Percentiles rank a stretch among this genome's conserved stretches.
phyloP scores from a whole-genome alignment of 1,139 yeast genomes.

The Suhomyces maxii region DNA sequence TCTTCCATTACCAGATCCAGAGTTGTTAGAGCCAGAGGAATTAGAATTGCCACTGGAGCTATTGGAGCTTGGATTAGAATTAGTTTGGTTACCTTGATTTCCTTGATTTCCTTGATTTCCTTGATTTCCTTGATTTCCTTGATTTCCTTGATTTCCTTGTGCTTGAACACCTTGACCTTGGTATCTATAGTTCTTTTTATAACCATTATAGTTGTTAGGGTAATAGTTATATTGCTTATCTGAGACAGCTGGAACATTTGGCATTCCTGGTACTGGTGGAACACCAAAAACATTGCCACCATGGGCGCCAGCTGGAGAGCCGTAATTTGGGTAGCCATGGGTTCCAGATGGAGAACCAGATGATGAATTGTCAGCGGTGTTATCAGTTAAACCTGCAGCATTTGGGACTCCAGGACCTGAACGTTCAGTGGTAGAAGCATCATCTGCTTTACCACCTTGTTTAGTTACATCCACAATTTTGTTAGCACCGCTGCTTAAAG shows the following conservation, averaged over 20 bases:
- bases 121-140: constrained; percentile 1
- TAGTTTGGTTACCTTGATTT: not conserved
- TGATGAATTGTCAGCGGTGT: constrained; percentile 13
- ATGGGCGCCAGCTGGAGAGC: constrained; percentile 6
- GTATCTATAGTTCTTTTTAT: constrained; percentile 8
- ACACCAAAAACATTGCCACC: constrained; percentile 8
- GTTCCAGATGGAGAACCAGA: constrained; percentile 9
- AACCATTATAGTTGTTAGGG: constrained; percentile 9
- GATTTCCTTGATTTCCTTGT: constrained; percentile 1
- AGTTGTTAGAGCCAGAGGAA: constrained; percentile 7
- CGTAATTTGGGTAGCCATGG: not conserved
- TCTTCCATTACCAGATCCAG: constrained; percentile 12
- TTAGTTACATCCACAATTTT: constrained; percentile 1
- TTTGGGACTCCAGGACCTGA: not conserved
- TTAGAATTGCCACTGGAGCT: constrained; percentile 4
- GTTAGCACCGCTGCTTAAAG: constrained; percentile 5
- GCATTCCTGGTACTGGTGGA: constrained; percentile 9
- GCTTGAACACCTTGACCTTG: constrained; percentile 4
- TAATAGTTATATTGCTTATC: constrained; percentile 7
- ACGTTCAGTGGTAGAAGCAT: constrained; percentile 1
- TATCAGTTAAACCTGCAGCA: constrained; percentile 7
- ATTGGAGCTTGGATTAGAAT: constrained; percentile 3
- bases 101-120: not conserved
- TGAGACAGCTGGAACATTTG: constrained; percentile 7
- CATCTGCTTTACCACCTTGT: not conserved